Evolutionary conservation across 2,329 filamentous ascomycete genomes (phyloP), one percentile per base, ranked within the genome.

Genomic region (Mycosphaerelloides madeirae): DNA sequence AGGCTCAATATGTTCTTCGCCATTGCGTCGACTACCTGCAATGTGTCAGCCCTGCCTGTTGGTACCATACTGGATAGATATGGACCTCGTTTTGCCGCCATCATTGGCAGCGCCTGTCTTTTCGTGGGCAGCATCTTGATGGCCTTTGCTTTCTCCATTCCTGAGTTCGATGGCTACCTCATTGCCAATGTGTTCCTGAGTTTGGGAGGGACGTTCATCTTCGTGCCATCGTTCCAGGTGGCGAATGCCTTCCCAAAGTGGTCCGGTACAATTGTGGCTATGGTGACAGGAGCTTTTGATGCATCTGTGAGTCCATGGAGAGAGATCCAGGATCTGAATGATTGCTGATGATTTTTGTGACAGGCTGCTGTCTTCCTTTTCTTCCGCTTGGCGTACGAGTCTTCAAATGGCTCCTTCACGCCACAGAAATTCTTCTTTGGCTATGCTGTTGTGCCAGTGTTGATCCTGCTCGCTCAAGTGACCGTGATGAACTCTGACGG

Each of bases 1-100:
- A 71, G 60, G 49, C 75, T 95, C 41, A 95, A 95, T 64, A 72
- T 95, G 55, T 94, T 95, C 85, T 95, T 95, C 71, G 93, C 88
- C 6, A 78, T 89, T 39, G 89, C 89, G 11, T 88, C 87, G 11
- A 88, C 95, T 9, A 85, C 80, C 2, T 93, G 88, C 41, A 95
- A 95, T 60, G 84, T 95, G 12, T 87, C 82, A 20, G 88, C 89
- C 3, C 74, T 95, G 6, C 86, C 88, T 1, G 81, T 94, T 11
- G 90, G 90, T 34, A 86, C 87, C 1, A 84, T 95, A 34, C 76
- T 95, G 18, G 90, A 95, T 65, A 76, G 81, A 52, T 90, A 80
- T 60, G 90, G 90, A 1, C 89, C 89, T 11, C 78, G 85, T 37
- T 75, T 87, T 3, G 85, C 85, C 59, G 83, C 85, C 2, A 72